A percentile compares a stretch with the other conserved stretches of the same genome.
These are phyloP conservation scores for thale cress (Arabidopsis thaliana) DNA, from an alignment of 345 rosid species.

Conservation along the genomic window TAIR10.1 NC_003070.9:1722501-1723000, in stretches of 20 bases:
- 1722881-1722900: conserved; percentile 63
- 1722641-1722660: conserved; percentile 75
- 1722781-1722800: conserved; percentile 77
- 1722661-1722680: conserved; percentile 77
- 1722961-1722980: conserved; percentile 46
- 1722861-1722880: conserved; percentile 73
- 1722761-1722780: conserved; percentile 72
- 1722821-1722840: conserved; percentile 70
- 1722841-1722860: conserved; percentile 75
- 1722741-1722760: conserved; percentile 62
- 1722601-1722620: conserved; percentile 64
- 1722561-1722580: conserved; percentile 89
- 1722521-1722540: conserved; percentile 55
- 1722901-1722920: conserved; percentile 69
- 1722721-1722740: conserved; percentile 54
- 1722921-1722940: conserved; percentile 49
- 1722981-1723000: conserved; percentile 47
- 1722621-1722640: conserved; percentile 80
- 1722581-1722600: conserved; percentile 80
- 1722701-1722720: conserved; percentile 64
- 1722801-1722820: conserved; percentile 73
- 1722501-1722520: conserved; percentile 57
- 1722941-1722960: conserved; percentile 55
- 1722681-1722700: conserved; percentile 54
- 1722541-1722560: conserved; percentile 78